phyloP scores from a whole-genome alignment of 768 basidiomycete genomes.

The Podaxis rugospora region DNA sequence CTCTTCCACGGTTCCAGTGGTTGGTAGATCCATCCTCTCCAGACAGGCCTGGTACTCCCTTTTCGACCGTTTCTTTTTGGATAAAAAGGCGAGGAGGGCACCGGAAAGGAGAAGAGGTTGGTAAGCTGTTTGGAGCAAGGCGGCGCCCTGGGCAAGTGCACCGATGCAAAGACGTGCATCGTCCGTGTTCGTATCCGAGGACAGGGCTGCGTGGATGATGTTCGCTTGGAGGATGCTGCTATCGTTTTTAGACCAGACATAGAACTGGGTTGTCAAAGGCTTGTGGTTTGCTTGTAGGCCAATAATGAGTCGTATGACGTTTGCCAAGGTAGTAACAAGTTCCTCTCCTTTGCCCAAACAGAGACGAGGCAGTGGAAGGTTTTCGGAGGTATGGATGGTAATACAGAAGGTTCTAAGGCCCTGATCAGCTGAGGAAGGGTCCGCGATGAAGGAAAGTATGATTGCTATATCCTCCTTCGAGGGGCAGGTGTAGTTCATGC shows the following conservation, averaged over 20 bases:
- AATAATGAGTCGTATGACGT: slow-evolving; percentile 30
- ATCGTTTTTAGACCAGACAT: slow-evolving; percentile 41
- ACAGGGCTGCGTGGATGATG: slow-evolving; percentile 37
- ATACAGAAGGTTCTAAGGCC: slow-evolving; percentile 33
- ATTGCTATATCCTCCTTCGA: slow-evolving; percentile 40
- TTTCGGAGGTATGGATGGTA: slow-evolving; percentile 24
- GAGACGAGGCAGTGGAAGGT: slow-evolving; percentile 18
- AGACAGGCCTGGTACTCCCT: slow-evolving; percentile 35
- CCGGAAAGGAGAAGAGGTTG: slow-evolving; percentile 44
- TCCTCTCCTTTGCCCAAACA: slow-evolving; percentile 20
- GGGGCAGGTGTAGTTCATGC: slow-evolving; percentile 42
- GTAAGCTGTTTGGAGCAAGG: slow-evolving; percentile 43
- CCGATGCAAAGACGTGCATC: slow-evolving; percentile 45
- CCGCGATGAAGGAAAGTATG: slow-evolving; percentile 37
- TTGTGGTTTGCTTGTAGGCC: slow-evolving; percentile 14
- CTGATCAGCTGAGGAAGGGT: slow-evolving; percentile 30
- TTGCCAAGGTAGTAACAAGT: slow-evolving; percentile 32
- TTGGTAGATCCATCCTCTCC: slow-evolving; percentile 33
- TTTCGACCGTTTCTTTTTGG: slow-evolving; percentile 29
- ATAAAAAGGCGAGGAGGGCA: slow-evolving; percentile 36
- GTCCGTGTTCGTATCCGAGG: slow-evolving; percentile 21
- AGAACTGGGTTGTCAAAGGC: slow-evolving; percentile 36
- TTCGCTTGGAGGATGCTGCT: slow-evolving; percentile 34
- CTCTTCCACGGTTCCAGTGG: slow-evolving; percentile 31
- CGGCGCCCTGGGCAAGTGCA: slow-evolving; percentile 44